Evolutionary conservation across 2,329 filamentous ascomycete genomes (phyloP), one percentile per base, ranked within the genome.

Genomic region (Aspergillus phoenicis): DNA sequence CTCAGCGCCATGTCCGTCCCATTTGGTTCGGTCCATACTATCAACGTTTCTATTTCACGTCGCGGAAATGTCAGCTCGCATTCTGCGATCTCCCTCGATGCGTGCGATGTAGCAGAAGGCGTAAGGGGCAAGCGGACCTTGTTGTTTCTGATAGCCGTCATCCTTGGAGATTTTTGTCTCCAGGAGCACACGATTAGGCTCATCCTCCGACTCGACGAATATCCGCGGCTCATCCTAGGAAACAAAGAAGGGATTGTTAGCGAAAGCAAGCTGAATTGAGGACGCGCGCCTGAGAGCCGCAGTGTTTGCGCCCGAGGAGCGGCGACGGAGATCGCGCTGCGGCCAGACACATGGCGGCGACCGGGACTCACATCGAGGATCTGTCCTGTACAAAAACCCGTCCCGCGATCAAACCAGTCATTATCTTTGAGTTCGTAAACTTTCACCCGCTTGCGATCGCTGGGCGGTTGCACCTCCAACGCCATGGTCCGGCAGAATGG

Each of bases 341-440:
- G 26, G 39, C 33, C 33, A 39, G 20, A 43, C 53, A 45, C 41
- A 45, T 15, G 53, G 53, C 33, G 53, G n/a, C 20, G 28, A 41
- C 38, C 24, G 33, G 20, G 58, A 70, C 90, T 77, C 86, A 95
- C 91, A 76, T 88, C 85, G 65, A 89, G 80, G 66, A 90, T 86
- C 66, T 88, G 85, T 52, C 93, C 93, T 62, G 87, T 91, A 77
- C 95, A 98, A 78, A 97, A 97, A 64, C 95, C 95, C 52, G 95
- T 99, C 66, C 95, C 95, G 73, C 94, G 86, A 80, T 99, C 95
- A 76, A 94, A 97, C 95, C 95, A 99, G 87, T 98, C 95, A 84
- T 96, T 97, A 81, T 97, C 93, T 78, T 91, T 92, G 72, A 99
- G 86, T 83, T 98, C 95, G 79, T 99, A 99, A 76, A 99, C 95